These are phyloP conservation scores for Pseudogymnoascus sp. DNA, from an alignment of 2,329 filamentous ascomycete species.

Conservation along the genomic window DNA sequence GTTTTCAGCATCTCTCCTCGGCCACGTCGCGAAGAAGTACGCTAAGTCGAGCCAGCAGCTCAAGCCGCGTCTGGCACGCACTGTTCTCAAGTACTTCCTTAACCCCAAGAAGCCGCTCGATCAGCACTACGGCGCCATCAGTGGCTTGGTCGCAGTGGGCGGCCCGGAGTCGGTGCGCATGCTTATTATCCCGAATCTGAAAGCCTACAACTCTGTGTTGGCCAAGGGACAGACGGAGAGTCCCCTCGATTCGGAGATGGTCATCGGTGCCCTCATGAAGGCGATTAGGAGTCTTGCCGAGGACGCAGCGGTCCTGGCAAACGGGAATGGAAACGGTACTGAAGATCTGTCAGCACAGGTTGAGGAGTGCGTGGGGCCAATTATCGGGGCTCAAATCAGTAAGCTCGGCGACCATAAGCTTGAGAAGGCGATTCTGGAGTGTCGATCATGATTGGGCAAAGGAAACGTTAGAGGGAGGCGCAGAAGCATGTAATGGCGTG, in stretches of 20 bases:
- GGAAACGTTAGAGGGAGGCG: background rate
- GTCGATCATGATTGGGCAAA: background rate
- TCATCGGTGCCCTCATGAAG: conserved; percentile 49
- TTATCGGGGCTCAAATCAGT: conserved; percentile 24
- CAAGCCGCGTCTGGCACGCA: conserved; percentile 82
- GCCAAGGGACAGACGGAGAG: conserved; percentile 47
- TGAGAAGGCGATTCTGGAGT: conserved; percentile 25
- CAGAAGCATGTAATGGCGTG: background rate
- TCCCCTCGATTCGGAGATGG: conserved; percentile 49
- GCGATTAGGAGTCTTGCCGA: conserved; percentile 47
- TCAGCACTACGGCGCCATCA: conserved; percentile 82
- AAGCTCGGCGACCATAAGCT: conserved; percentile 22
- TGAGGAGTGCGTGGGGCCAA: conserved; percentile 25
- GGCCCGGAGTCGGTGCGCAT: conserved; percentile 57
- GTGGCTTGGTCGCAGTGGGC: conserved; percentile 70
- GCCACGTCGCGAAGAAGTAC: conserved; percentile 73
- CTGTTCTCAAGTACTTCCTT: conserved; percentile 85
- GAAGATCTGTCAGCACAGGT: conserved; percentile 19
- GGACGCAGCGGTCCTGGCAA: conserved; percentile 16
- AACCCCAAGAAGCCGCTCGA: conserved; percentile 76
- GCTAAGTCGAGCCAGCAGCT: conserved; percentile 72
- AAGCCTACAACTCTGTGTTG: conserved; percentile 54
- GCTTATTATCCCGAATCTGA: conserved; percentile 59
- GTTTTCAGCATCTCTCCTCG: conserved; percentile 73
- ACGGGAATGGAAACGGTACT: conserved; percentile 21